These are phyloP conservation scores for Pseudocohnilembus persalinus DNA, from an alignment of 169 alveolate species.

Conservation along the genomic window DNA sequence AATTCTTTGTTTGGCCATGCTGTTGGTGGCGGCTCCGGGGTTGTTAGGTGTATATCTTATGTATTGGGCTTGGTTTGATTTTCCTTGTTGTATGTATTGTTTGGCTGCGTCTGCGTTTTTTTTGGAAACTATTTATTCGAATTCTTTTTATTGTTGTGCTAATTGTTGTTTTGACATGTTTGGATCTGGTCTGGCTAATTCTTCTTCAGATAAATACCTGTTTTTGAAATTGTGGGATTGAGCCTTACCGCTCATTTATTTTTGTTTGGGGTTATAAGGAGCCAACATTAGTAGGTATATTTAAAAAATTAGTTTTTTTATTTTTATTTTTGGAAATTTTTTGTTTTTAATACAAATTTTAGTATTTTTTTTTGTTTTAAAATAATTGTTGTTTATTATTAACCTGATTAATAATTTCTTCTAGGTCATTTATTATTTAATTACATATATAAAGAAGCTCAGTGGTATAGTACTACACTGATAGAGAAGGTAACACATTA, in stretches of 20 bases:
- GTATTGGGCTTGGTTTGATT: constrained; percentile 5
- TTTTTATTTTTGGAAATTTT: too few relatives aligned
- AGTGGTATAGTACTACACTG: too few relatives aligned
- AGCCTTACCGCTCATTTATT: neutral
- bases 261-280: neutral
- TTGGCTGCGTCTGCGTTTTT: neutral
- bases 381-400: too few relatives aligned
- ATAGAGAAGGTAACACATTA: too few relatives aligned
- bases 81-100: neutral
- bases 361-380: too few relatives aligned
- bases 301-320: too few relatives aligned
- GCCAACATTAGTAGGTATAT: neutral
- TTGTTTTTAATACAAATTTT: too few relatives aligned
- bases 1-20: constrained; percentile 43
- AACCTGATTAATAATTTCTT: too few relatives aligned
- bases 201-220: neutral
- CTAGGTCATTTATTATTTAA: too few relatives aligned
- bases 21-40: constrained; percentile 9
- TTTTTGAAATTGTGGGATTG: neutral
- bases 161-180: neutral
- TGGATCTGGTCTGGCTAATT: neutral
- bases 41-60: constrained; percentile 16
- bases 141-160: neutral
- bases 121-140: neutral
- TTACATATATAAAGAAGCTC: too few relatives aligned